Conservation (phyloP, 352 stramenopile genomes). For the Blastocystis sp. region DNA sequence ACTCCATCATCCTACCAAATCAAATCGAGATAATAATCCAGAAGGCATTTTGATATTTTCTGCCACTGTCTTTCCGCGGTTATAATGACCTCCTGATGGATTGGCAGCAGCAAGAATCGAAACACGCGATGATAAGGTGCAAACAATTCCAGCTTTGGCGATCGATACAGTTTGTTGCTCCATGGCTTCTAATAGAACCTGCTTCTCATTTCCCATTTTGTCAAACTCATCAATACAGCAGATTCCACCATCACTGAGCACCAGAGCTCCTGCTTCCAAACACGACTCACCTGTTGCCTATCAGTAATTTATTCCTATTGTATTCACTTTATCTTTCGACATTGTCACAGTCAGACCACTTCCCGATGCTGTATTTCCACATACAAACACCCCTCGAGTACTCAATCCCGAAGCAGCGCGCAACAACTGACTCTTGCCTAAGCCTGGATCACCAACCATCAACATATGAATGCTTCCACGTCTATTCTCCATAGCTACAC, state of each 20-base stretch:
- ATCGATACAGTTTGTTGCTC: conserved; percentile 90
- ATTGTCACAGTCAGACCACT: conserved; percentile 92
- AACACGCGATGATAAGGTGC: conserved; percentile 86
- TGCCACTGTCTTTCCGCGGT: conserved; percentile 86
- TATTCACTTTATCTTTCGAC: conserved; percentile 86
- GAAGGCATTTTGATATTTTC: conserved; percentile 94
- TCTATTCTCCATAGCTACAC: conserved; percentile 74
- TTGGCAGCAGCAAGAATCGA: conserved; percentile 93
- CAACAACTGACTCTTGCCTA: conserved; percentile 87
- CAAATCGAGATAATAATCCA: conserved; percentile 90
- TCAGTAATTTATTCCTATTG: conserved; percentile 79
- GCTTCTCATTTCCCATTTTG: conserved; percentile 88
- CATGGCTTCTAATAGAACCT: conserved; percentile 93
- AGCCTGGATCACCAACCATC: conserved; percentile 81
- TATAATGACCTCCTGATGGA: conserved; percentile 91
- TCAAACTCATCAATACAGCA: conserved; percentile 98
- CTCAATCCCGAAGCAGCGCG: conserved; percentile 74
- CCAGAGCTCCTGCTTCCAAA: conserved; percentile 71
- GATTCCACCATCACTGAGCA: conserved; percentile 88
- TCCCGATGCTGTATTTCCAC: conserved; percentile 90
- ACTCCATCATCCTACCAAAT: conserved; percentile 88
- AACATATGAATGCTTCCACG: conserved; percentile 88
- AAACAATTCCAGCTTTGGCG: conserved; percentile 88
- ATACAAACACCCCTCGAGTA: conserved; percentile 90
- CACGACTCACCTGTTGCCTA: conserved; percentile 69